A percentile compares a stretch with the other conserved stretches of the same genome.
Evolutionary conservation across 1,284 basidiomycete genomes (phyloP).

Genomic region (Peniophora sp.): DNA sequence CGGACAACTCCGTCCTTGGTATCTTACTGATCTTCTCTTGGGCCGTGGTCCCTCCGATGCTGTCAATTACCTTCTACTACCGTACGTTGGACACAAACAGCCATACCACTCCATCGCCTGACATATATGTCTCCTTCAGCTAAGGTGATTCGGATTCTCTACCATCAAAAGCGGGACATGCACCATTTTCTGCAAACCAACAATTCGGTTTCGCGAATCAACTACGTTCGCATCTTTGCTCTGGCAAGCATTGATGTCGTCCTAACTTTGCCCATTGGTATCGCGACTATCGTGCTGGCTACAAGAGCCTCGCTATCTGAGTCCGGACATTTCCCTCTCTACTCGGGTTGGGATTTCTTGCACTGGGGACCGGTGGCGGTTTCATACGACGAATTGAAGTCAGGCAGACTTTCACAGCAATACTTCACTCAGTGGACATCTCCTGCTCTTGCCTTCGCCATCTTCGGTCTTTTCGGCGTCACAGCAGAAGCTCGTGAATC

Average conservation of each 20-base stretch:
- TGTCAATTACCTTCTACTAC: background rate
- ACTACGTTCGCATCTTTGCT: background rate
- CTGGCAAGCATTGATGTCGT: background rate
- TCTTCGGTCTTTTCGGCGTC: background rate
- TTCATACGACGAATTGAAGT: too few relatives aligned
- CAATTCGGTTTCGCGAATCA: background rate
- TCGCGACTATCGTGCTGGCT: background rate
- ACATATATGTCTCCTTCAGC: background rate
- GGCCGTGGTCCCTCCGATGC: background rate
- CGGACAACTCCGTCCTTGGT: background rate
- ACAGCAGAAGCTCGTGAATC: background rate
- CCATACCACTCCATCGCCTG: too few relatives aligned
- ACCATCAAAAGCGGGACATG: background rate
- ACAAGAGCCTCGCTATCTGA: too few relatives aligned
- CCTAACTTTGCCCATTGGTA: background rate
- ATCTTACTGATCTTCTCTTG: background rate
- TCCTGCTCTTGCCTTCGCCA: background rate
- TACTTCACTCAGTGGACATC: background rate
- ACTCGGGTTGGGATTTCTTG: too few relatives aligned
- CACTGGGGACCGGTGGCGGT: too few relatives aligned
- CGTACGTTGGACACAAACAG: background rate
- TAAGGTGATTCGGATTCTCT: background rate
- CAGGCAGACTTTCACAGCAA: background rate
- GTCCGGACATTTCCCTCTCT: too few relatives aligned
- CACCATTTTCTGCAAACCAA: background rate